phyloP scores from a whole-genome alignment of 2,329 filamentous ascomycete species.

The Zymoseptoria brevis region DNA sequence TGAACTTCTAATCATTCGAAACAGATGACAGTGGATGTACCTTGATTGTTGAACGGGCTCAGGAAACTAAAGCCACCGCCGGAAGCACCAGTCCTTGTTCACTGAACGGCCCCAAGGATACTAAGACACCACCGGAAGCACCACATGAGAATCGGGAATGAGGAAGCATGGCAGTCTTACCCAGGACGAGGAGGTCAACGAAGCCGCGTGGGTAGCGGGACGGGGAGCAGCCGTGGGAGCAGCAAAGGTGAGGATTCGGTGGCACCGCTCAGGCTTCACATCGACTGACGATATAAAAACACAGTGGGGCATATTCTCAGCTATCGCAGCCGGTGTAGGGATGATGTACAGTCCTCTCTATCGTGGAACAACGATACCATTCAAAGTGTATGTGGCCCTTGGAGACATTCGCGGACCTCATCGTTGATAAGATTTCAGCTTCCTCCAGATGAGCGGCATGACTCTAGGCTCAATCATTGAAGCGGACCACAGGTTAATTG shows the following conservation, averaged over 20 bases:
- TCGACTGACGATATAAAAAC: not conserved
- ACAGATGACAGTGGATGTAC: too few relatives aligned
- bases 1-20: not conserved
- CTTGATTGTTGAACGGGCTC: too few relatives aligned
- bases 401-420: not conserved
- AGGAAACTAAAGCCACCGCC: too few relatives aligned
- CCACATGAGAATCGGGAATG: conserved; percentile 9
- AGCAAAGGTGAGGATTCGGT: conserved; percentile 44
- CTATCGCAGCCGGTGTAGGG: conserved; percentile 53
- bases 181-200: conserved; percentile 57
- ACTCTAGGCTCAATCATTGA: conserved; percentile 70
- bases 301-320: conserved; percentile 61
- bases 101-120: not conserved
- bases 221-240: conserved; percentile 60
- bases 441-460: conserved; percentile 80
- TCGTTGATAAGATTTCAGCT: conserved; percentile 43
- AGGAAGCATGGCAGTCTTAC: conserved; percentile 46
- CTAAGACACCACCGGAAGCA: not conserved
- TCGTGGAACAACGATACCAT: conserved; percentile 63
- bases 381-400: conserved; percentile 57
- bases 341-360: conserved; percentile 63
- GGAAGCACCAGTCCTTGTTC: not conserved
- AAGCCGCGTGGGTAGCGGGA: conserved; percentile 63
- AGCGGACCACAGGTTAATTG: conserved; percentile 59
- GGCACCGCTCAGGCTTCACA: conserved; percentile 5